Conservation (phyloP, 2,329 filamentous ascomycete species). For the Stachybotrys chartarum region DNA sequence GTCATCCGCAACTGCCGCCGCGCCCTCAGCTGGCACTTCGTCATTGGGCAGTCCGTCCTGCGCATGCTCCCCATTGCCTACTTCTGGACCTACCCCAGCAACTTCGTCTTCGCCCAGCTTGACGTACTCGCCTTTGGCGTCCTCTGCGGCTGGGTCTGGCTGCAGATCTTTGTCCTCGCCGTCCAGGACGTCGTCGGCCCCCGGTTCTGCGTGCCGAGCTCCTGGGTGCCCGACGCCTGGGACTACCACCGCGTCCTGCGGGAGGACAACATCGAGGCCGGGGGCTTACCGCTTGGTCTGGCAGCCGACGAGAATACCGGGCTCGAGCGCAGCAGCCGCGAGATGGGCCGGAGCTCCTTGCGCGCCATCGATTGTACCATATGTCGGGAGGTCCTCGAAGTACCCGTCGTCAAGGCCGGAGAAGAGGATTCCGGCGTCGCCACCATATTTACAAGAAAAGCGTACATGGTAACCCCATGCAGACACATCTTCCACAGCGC, state of each 20-base stretch:
- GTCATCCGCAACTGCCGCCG: conserved; percentile 83
- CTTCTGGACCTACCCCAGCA: conserved; percentile 71
- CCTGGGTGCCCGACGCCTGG: conserved; percentile 69
- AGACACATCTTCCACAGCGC: conserved; percentile 89
- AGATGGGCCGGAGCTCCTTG: conserved; percentile 20
- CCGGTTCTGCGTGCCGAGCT: conserved; percentile 71
- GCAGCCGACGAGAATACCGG: conserved; percentile 19
- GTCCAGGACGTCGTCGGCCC: conserved; percentile 83
- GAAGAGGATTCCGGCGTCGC: conserved; percentile 49
- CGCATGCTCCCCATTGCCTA: conserved; percentile 77
- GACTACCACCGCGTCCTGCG: conserved; percentile 90
- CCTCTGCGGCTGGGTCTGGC: conserved; percentile 70
- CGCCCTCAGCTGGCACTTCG: conserved; percentile 86
- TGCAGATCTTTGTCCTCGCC: conserved; percentile 72
- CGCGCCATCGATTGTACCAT: conserved; percentile 84
- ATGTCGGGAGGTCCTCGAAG: conserved; percentile 85
- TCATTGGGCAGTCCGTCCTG: conserved; percentile 73
- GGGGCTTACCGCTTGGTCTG: conserved; percentile 73
- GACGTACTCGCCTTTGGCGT: conserved; percentile 59
- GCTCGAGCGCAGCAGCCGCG: conserved; percentile 19
- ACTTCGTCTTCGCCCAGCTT: conserved; percentile 70
- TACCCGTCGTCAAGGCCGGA: conserved; percentile 65
- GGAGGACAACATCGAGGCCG: conserved; percentile 74
- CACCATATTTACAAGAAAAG: conserved; percentile 68
- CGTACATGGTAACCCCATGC: conserved; percentile 97